Percentiles rank a stretch among this genome's conserved stretches.
Conservation (phyloP, 2,329 filamentous ascomycete species). For the Aspergillus sp. region DNA sequence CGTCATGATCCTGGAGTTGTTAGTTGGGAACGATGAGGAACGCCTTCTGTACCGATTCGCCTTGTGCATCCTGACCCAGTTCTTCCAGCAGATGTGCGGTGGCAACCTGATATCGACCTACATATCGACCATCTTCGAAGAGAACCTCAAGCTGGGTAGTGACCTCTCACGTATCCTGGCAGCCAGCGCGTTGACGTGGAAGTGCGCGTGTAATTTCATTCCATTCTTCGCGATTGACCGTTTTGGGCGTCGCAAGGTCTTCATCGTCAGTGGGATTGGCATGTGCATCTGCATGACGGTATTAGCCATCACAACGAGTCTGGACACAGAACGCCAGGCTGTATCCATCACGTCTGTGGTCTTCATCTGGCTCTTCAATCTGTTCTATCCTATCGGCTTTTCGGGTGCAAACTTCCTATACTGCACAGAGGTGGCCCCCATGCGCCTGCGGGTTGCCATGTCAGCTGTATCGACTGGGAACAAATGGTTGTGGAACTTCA, state of each 20-base stretch:
- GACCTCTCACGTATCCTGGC: slow-evolving; percentile 32
- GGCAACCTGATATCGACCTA: slow-evolving; percentile 13
- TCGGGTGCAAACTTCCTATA: slow-evolving; percentile 51
- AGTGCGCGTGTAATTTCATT: slow-evolving; percentile 48
- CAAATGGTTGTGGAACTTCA: slow-evolving; percentile 54
- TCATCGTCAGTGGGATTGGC: slow-evolving; percentile 47
- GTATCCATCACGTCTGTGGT: slow-evolving; percentile 11
- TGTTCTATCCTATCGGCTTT: slow-evolving; percentile 58
- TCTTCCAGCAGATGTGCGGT: slow-evolving; percentile 16
- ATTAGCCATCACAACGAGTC: slow-evolving; percentile 32
- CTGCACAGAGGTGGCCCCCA: slow-evolving; percentile 42
- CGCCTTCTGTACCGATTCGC: slow-evolving; percentile 16
- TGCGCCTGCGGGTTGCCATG: slow-evolving; percentile 47
- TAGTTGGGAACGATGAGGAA: slow-evolving; percentile 12
- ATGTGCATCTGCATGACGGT: slow-evolving; percentile 54
- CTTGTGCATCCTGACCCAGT: slow-evolving; percentile 12
- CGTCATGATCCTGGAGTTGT: slow-evolving; percentile 14
- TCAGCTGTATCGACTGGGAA: slow-evolving; percentile 56
- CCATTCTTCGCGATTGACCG: slow-evolving; percentile 48
- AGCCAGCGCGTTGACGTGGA: slow-evolving; percentile 49
- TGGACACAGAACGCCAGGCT: slow-evolving; percentile 11
- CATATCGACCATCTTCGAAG: slow-evolving; percentile 11
- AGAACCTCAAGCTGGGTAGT: slow-evolving; percentile 8
- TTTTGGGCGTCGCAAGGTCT: slow-evolving; percentile 45
- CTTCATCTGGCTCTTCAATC: slow-evolving; percentile 56